Evolutionary conservation across 169 alveolate species (phyloP).

Genomic region (Cryptosporidium ubiquitum): DNA sequence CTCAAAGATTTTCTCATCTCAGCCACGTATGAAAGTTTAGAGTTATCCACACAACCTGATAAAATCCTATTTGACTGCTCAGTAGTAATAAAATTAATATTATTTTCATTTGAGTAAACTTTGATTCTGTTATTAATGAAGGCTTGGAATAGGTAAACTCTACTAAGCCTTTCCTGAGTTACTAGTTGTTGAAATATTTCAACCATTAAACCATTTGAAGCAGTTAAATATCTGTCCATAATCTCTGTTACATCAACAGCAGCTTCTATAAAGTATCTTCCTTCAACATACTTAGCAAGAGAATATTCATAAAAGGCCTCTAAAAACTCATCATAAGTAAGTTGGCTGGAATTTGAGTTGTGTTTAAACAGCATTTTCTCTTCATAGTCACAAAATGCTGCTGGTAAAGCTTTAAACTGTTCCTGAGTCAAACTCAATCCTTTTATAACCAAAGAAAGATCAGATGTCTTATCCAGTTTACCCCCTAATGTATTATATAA

Average conservation of each 20-base stretch:
- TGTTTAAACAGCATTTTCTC: not conserved
- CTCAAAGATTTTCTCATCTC: conserved; percentile 27
- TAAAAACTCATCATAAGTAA: not conserved
- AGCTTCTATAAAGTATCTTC: conserved; percentile 51
- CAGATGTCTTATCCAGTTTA: conserved; percentile 12
- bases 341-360: not conserved
- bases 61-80: conserved; percentile 34
- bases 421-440: not conserved
- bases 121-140: conserved; percentile 26
- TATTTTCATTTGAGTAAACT: not conserved
- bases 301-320: conserved; percentile 60
- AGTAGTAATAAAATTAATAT: conserved; percentile 30
- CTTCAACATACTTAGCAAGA: conserved; percentile 31
- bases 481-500: conserved; percentile 44
- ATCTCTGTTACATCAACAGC: not conserved
- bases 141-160: conserved; percentile 32
- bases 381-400: conserved; percentile 8
- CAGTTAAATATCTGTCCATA: not conserved
- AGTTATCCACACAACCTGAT: conserved; percentile 5
- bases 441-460: not conserved
- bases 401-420: not conserved
- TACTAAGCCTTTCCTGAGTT: not conserved
- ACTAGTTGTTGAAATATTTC: not conserved
- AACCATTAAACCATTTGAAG: not conserved
- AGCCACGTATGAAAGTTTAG: not conserved